Conservation (phyloP, 2,329 filamentous ascomycete species). For the Immersiporthe knoxdaviesiana region DNA sequence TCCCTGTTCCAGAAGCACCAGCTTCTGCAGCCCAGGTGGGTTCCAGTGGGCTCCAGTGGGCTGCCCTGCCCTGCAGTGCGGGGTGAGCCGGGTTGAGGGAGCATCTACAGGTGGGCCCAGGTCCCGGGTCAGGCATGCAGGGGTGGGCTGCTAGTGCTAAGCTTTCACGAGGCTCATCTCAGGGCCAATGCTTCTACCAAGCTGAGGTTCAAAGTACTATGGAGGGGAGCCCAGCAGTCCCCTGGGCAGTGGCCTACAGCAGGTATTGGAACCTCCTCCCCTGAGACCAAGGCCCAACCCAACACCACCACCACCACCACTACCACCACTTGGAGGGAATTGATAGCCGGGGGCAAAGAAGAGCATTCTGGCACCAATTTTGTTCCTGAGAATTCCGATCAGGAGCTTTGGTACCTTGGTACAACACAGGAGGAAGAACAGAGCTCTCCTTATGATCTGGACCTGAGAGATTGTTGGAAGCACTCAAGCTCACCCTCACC, state of each 20-base stretch:
- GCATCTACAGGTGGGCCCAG: conserved; percentile 15
- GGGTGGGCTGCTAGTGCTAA: not conserved
- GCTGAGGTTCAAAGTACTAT: too few species aligned
- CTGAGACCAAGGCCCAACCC: conserved; percentile 6
- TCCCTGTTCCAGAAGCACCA: conserved; percentile 18
- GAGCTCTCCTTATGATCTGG: not conserved
- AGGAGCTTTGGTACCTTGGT: not conserved
- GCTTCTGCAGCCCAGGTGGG: conserved; percentile 13
- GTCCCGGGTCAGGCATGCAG: conserved; percentile 2
- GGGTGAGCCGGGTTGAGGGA: conserved; percentile 26
- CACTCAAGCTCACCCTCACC: conserved; percentile 11
- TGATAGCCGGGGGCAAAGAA: not conserved
- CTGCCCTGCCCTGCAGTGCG: conserved; percentile 18
- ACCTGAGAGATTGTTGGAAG: too few species aligned
- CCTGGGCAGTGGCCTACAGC: conserved; percentile 3
- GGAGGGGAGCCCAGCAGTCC: too few species aligned
- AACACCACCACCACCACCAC: not conserved
- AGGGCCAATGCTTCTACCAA: conserved; percentile 3
- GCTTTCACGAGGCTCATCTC: not conserved
- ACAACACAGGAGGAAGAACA: not conserved
- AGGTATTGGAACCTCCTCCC: not conserved
- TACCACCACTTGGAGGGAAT: not conserved
- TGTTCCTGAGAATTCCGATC: conserved; percentile 29
- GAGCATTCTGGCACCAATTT: not conserved
- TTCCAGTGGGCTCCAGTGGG: conserved; percentile 17